Evolutionary conservation across 768 basidiomycete genomes (phyloP).

Genomic region (Cystofilobasidium capitatum): DNA sequence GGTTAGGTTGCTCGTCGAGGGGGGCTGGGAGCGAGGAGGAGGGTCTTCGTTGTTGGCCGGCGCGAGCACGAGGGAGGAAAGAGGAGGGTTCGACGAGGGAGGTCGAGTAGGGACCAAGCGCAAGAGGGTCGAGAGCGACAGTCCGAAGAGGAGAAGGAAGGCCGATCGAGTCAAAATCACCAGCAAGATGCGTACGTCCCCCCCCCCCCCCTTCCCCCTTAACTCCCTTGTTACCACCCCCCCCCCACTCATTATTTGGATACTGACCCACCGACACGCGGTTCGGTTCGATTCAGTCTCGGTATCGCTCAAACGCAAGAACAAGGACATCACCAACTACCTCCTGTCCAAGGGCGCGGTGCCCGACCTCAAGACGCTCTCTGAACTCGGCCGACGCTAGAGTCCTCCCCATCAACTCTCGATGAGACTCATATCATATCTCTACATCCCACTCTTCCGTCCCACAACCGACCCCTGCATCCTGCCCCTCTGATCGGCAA

Average conservation of each 20-base stretch:
- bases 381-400: slow-evolving; percentile 11
- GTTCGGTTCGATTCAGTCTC: not conserved
- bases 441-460: no score
- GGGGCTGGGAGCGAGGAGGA: slow-evolving; percentile 34
- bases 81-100: not conserved
- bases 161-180: slow-evolving; percentile 12
- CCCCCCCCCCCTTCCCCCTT: not conserved
- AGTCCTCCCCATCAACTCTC: slow-evolving; percentile 38
- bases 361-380: slow-evolving; percentile 23
- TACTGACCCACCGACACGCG: not conserved
- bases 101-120: slow-evolving; percentile 15
- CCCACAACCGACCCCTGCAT: no score
- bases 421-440: no score
- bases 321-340: slow-evolving; percentile 35
- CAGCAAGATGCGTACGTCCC: slow-evolving; percentile 16
- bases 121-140: slow-evolving; percentile 24
- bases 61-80: not conserved
- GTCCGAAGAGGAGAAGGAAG: slow-evolving; percentile 16
- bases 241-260: no score
- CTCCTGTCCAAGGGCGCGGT: slow-evolving; percentile 37
- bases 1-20: slow-evolving; percentile 68
- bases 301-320: slow-evolving; percentile 5
- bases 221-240: no score
- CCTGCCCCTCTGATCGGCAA: no score
- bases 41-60: not conserved